These are phyloP conservation scores for Naganishia friedmannii DNA, from an alignment of 768 basidiomycete species.

Conservation along the genomic window DNA sequence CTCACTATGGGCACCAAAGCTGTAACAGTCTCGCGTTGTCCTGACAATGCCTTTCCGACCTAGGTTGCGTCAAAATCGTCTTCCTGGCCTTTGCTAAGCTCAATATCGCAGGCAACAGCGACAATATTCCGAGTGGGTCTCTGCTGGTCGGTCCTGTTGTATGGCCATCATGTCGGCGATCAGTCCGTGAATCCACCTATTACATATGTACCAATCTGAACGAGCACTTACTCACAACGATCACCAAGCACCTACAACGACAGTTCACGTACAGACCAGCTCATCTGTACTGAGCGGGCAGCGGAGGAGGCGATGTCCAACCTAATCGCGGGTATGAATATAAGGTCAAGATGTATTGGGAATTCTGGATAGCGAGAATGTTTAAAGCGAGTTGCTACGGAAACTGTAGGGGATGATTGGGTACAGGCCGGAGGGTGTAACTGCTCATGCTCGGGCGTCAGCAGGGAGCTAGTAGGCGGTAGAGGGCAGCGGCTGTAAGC, in stretches of 20 bases:
- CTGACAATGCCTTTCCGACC: neutral
- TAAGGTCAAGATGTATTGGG: neutral
- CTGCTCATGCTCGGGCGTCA: conserved; percentile 4
- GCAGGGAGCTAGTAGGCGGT: neutral
- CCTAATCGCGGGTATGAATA: no score
- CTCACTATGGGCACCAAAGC: no score
- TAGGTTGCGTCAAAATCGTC: neutral
- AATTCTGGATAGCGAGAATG: conserved; percentile 7
- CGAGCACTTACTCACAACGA: neutral
- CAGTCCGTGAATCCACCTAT: neutral
- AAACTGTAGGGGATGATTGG: neutral
- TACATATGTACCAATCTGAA: conserved; percentile 1
- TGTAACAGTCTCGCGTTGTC: no score
- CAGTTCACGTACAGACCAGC: neutral
- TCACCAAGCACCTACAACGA: neutral
- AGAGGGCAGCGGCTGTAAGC: no score
- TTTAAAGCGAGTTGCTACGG: neutral
- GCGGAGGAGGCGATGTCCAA: no score
- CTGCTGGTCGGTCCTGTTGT: neutral
- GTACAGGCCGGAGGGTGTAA: neutral
- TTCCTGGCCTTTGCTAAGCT: neutral
- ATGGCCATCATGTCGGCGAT: neutral
- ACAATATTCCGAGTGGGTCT: neutral
- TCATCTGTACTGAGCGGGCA: no score
- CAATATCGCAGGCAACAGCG: neutral